Conservation (phyloP, 805 yeast genomes). For the Saccharomyces jurei region DNA sequence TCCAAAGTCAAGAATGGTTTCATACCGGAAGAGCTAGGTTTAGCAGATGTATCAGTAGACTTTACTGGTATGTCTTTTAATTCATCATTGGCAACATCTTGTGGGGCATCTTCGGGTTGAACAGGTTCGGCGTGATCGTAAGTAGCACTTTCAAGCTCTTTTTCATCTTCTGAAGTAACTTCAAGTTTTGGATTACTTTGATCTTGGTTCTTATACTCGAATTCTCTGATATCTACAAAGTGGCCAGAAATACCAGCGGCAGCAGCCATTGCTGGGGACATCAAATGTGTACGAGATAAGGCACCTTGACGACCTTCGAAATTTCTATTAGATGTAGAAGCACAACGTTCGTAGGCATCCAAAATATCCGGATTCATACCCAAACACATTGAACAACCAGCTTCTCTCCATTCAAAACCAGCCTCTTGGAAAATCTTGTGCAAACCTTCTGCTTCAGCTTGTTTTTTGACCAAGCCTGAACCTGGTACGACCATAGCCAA, state of each 20-base stretch:
- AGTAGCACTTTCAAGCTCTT: slow-evolving; percentile 57
- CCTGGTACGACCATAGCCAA: slow-evolving; percentile 94
- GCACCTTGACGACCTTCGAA: slow-evolving; percentile 99
- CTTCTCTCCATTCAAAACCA: slow-evolving; percentile 98
- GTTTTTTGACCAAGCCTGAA: slow-evolving; percentile 86
- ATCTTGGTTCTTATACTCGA: slow-evolving; percentile 52
- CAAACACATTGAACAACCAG: slow-evolving; percentile 98
- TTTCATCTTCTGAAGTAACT: slow-evolving; percentile 35
- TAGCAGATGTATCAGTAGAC: slow-evolving; percentile 31
- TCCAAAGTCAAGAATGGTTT: slow-evolving; percentile 67
- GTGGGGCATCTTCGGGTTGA: slow-evolving; percentile 44
- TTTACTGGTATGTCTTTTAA: slow-evolving; percentile 54
- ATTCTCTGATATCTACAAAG: slow-evolving; percentile 83
- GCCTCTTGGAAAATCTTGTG: slow-evolving; percentile 86
- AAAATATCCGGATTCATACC: slow-evolving; percentile 99
- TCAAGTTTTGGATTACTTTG: slow-evolving; percentile 52
- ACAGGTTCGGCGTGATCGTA: slow-evolving; percentile 60
- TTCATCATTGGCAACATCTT: slow-evolving; percentile 45
- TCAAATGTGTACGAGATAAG: slow-evolving; percentile 85
- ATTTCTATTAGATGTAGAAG: slow-evolving; percentile 96
- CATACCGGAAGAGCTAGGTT: slow-evolving; percentile 46
- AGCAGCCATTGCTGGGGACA: slow-evolving; percentile 99
- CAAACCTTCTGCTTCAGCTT: slow-evolving; percentile 92
- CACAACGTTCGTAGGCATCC: slow-evolving; percentile 93
- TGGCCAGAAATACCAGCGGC: slow-evolving; percentile 93